Conservation (phyloP, 768 basidiomycete genomes). For the Hericium erinaceus region DNA sequence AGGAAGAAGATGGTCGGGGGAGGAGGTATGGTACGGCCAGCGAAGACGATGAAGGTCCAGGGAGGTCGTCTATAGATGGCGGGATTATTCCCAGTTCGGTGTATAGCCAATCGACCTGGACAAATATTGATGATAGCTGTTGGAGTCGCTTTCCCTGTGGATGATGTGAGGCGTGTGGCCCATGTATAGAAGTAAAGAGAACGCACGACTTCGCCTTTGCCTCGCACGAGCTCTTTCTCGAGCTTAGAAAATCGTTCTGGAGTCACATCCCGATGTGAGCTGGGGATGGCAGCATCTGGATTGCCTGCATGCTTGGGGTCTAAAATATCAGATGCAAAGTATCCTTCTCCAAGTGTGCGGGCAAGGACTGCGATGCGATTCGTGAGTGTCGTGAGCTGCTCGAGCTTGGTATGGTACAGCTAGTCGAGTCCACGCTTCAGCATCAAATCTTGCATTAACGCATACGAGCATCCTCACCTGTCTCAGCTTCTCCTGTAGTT, state of each 20-base stretch:
- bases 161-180: background rate
- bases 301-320: constrained; percentile 33
- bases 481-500: constrained; percentile 69
- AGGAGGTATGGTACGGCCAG: constrained; percentile 16
- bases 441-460: constrained; percentile 3
- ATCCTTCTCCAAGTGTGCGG: constrained; percentile 51
- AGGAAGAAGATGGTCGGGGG: constrained; percentile 24
- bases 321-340: constrained; percentile 47
- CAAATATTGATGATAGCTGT: constrained; percentile 51
- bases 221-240: constrained; percentile 77
- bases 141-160: constrained; percentile 56
- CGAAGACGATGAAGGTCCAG: constrained; percentile 25
- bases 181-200: background rate
- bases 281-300: constrained; percentile 5
- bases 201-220: constrained; percentile 80
- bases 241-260: constrained; percentile 73
- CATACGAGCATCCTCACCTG: constrained; percentile 40
- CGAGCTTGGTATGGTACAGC: constrained; percentile 71
- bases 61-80: constrained; percentile 43
- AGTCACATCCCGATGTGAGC: constrained; percentile 57
- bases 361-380: constrained; percentile 53
- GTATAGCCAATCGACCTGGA: constrained; percentile 77
- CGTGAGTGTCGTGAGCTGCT: constrained; percentile 62
- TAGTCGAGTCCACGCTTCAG: constrained; percentile 16
- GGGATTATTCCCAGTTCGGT: constrained; percentile 70